A percentile compares a stretch with the other conserved stretches of the same genome.
phyloP scores from a whole-genome alignment of 1,284 basidiomycete species.

The Austroboletus niveus region DNA sequence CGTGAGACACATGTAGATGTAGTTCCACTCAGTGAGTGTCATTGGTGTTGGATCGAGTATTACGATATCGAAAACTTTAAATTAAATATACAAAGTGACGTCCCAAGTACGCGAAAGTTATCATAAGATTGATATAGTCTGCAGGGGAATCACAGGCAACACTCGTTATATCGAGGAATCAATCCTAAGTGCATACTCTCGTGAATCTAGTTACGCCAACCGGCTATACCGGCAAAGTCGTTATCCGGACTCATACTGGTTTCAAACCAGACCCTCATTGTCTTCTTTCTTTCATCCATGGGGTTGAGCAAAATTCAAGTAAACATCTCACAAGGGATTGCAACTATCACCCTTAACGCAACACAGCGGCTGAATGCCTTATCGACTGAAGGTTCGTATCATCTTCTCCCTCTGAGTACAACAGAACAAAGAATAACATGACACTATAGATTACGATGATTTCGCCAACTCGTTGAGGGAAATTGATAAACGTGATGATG shows the following conservation, averaged over 20 bases:
- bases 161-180: too few relatives aligned
- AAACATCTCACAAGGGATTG: slow-evolving; percentile 55
- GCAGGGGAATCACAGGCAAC: too few relatives aligned
- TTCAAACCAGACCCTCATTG: not conserved
- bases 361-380: slow-evolving; percentile 61
- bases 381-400: slow-evolving; percentile 47
- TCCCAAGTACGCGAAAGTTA: too few relatives aligned
- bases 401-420: not conserved
- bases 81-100: too few relatives aligned
- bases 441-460: slow-evolving; percentile 54
- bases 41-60: too few relatives aligned
- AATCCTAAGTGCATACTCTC: too few relatives aligned
- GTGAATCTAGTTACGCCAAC: not conserved
- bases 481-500: slow-evolving; percentile 60
- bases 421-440: not conserved
- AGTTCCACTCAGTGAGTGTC: not conserved
- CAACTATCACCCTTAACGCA: slow-evolving; percentile 65
- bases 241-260: not conserved
- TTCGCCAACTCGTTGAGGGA: slow-evolving; percentile 56
- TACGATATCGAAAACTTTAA: too few relatives aligned
- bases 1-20: slow-evolving; percentile 4
- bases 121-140: too few relatives aligned
- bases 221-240: slow-evolving; percentile 13
- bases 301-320: slow-evolving; percentile 42
- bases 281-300: slow-evolving; percentile 13